Evolutionary conservation across 1,139 yeast species (phyloP).

Genomic region (Candida sojae): DNA sequence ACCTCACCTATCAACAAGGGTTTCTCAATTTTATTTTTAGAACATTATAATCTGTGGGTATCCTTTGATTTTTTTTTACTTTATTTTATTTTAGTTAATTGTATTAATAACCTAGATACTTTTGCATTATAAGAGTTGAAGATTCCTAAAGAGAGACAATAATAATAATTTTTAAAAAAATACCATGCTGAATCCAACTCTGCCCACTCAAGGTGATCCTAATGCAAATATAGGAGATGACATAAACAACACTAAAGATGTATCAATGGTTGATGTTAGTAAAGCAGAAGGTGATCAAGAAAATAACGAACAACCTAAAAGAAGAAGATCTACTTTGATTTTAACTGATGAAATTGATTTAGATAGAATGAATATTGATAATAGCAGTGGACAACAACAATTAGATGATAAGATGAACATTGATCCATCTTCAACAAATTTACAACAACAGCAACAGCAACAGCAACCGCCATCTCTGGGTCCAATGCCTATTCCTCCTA

Average conservation of each 20-base stretch:
- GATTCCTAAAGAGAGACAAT: too few relatives aligned
- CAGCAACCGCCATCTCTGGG: constrained; percentile 15
- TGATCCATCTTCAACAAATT: constrained; percentile 16
- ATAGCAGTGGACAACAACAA: constrained; percentile 3
- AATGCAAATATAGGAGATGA: background rate
- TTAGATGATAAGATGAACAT: constrained; percentile 22
- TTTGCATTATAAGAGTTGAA: too few relatives aligned
- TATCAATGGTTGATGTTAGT: constrained; percentile 48
- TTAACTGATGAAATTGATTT: constrained; percentile 40
- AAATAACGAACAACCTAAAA: constrained; percentile 21
- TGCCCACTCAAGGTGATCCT: background rate
- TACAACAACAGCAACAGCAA: constrained; percentile 8
- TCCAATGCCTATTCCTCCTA: constrained; percentile 17
- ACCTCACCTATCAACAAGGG: too few relatives aligned
- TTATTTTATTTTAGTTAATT: background rate
- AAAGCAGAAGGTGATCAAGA: constrained; percentile 14
- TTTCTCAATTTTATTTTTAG: background rate
- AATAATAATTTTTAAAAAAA: too few relatives aligned
- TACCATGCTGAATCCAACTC: constrained; percentile 4
- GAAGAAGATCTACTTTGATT: constrained; percentile 44
- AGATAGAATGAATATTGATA: constrained; percentile 41
- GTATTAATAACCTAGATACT: background rate
- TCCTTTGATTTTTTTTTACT: background rate
- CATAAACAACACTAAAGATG: constrained; percentile 19
- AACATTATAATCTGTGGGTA: background rate